Percentiles rank a stretch among this genome's conserved stretches.
Conservation (phyloP, 768 basidiomycete genomes). For the Phlegmacium glaucopus region DNA sequence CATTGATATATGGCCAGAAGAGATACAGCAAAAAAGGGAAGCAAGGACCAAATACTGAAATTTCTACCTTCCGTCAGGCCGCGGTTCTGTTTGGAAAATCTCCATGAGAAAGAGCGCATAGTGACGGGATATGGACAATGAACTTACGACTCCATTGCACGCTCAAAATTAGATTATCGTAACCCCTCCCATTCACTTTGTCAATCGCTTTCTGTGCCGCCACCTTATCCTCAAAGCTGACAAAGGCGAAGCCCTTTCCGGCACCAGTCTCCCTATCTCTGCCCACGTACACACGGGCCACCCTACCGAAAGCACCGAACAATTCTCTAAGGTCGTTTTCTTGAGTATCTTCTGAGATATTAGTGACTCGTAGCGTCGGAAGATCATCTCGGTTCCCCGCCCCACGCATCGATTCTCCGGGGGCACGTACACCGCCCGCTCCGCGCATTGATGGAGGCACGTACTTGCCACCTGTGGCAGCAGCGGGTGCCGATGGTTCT, state of each 20-base stretch:
- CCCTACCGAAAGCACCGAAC: conserved; percentile 81
- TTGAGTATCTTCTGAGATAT: conserved; percentile 92
- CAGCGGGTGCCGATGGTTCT: conserved; percentile 27
- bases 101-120: neutral
- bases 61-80: conserved; percentile 31
- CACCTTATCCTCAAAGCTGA: conserved; percentile 84
- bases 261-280: conserved; percentile 91
- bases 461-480: conserved; percentile 72
- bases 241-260: conserved; percentile 97
- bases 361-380: conserved; percentile 95
- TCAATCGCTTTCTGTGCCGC: conserved; percentile 86
- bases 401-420: conserved; percentile 77
- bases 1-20: neutral
- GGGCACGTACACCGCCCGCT: conserved; percentile 51
- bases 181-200: conserved; percentile 88
- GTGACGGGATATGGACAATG: neutral
- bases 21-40: conserved; percentile 9
- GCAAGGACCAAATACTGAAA: conserved; percentile 2
- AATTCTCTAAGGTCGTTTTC: conserved; percentile 93
- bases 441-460: conserved; percentile 92
- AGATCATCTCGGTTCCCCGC: conserved; percentile 76
- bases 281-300: conserved; percentile 90
- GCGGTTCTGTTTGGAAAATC: conserved; percentile 25
- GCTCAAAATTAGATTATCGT: conserved; percentile 83
- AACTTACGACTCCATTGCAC: conserved; percentile 62